Conservation (phyloP, 139 green algal genomes). For the Edaphochlamys debaryana region DNA sequence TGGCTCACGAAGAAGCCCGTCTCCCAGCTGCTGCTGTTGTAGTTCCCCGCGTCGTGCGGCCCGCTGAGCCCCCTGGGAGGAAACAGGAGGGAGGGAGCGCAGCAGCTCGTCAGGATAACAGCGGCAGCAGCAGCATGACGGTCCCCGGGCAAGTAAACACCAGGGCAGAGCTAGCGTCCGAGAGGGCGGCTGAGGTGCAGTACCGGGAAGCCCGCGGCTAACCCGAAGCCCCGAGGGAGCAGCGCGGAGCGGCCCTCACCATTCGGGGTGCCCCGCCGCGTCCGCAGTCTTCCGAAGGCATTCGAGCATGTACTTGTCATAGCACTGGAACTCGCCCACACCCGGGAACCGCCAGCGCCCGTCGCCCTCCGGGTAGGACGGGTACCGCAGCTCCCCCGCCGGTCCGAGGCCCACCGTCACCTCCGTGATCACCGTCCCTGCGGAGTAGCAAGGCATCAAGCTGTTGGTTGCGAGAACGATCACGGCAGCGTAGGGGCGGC, state of each 20-base stretch:
- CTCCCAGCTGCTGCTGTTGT: constrained; percentile 90
- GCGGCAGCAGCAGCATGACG: too few relatives aligned
- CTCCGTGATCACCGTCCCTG: constrained; percentile 85
- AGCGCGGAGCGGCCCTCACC: too few relatives aligned
- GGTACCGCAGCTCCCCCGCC: constrained; percentile 98
- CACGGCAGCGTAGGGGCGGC: too few relatives aligned
- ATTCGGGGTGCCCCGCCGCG: constrained; percentile 83
- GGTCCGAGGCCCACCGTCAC: constrained; percentile 96
- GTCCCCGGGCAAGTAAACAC: too few relatives aligned
- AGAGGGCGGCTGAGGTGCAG: too few relatives aligned
- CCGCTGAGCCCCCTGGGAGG: constrained; percentile 81
- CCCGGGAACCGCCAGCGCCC: constrained; percentile 96
- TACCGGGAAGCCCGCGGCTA: too few relatives aligned
- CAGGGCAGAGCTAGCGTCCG: too few relatives aligned
- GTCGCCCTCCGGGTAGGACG: constrained; percentile 95
- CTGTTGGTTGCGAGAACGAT: too few relatives aligned
- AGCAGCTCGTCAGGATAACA: too few relatives aligned
- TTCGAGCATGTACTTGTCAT: constrained; percentile 97
- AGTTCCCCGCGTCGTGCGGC: constrained; percentile 93
- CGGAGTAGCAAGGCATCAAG: not conserved
- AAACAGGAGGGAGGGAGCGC: too few relatives aligned
- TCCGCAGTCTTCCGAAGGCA: constrained; percentile 75
- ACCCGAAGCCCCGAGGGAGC: too few relatives aligned
- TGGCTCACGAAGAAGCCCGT: constrained; percentile 93
- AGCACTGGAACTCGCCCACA: constrained; percentile 99